phyloP scores from a whole-genome alignment of 1,139 yeast genomes.

The Suzukiozyma palmioleophila region DNA sequence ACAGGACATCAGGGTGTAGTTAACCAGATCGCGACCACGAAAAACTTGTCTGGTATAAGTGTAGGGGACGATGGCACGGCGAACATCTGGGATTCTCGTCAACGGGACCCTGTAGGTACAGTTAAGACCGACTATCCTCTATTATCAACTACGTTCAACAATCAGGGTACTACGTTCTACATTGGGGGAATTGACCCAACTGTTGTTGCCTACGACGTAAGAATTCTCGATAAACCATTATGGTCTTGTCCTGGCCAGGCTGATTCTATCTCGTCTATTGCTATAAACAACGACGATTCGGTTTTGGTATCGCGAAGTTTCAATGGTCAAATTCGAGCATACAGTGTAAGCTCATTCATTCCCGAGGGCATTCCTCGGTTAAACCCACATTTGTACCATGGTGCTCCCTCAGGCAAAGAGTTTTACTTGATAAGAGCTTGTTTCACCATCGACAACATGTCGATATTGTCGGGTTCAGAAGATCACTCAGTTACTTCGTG shows the following conservation, averaged over 20 bases:
- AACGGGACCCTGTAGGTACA: slow-evolving; percentile 35
- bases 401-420: slow-evolving; percentile 56
- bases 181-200: slow-evolving; percentile 67
- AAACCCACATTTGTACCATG: slow-evolving; percentile 48
- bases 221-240: slow-evolving; percentile 33
- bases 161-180: slow-evolving; percentile 41
- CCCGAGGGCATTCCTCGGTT: slow-evolving; percentile 36
- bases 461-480: slow-evolving; percentile 56
- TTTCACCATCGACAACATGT: slow-evolving; percentile 34
- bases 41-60: slow-evolving; percentile 30
- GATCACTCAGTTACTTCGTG: slow-evolving; percentile 58
- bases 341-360: slow-evolving; percentile 47
- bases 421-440: slow-evolving; percentile 47
- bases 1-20: slow-evolving; percentile 50
- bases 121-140: slow-evolving; percentile 54
- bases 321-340: slow-evolving; percentile 54
- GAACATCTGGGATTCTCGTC: slow-evolving; percentile 61
- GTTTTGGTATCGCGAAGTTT: slow-evolving; percentile 52
- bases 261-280: slow-evolving; percentile 49
- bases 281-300: slow-evolving; percentile 47
- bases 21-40: slow-evolving; percentile 43
- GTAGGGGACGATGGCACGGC: slow-evolving; percentile 66
- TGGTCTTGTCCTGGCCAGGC: slow-evolving; percentile 47
- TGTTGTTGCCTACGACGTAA: slow-evolving; percentile 53
- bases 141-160: slow-evolving; percentile 44